Conservation (phyloP, 441 rosid species). For the Brassica hybrid region DNA sequence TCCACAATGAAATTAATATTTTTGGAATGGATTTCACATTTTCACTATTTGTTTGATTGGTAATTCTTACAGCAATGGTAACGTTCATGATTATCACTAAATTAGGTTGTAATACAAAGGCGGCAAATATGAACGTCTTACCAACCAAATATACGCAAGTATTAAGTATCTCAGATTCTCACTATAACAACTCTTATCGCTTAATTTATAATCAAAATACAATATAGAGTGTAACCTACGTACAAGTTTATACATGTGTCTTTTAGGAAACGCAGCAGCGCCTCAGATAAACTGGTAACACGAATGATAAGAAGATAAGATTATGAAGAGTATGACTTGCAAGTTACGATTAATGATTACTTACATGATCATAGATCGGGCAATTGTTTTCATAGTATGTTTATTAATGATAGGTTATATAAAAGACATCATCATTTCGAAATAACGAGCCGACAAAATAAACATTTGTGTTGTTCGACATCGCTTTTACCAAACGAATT, state of each 20-base stretch:
- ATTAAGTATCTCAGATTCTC: not conserved
- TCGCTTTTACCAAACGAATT: constrained; percentile 14
- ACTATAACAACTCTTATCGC: constrained; percentile 24
- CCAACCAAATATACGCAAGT: not conserved
- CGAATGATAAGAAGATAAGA: constrained; percentile 3
- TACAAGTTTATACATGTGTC: constrained; percentile 21
- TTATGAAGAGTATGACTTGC: constrained; percentile 39
- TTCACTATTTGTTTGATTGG: not conserved
- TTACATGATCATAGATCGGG: constrained; percentile 10
- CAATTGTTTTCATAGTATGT: constrained; percentile 11
- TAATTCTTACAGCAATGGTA: not conserved
- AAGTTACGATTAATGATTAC: constrained; percentile 42
- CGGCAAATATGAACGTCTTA: not conserved
- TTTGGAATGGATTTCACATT: not conserved
- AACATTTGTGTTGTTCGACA: not conserved
- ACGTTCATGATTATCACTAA: no score
- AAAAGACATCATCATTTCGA: constrained; percentile 27
- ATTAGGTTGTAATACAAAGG: not conserved
- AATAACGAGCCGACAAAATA: constrained; percentile 26
- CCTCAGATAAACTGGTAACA: constrained; percentile 1
- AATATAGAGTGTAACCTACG: constrained; percentile 13
- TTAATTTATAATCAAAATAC: constrained; percentile 22
- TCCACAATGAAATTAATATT: not conserved
- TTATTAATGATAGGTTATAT: not conserved
- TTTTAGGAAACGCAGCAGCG: not conserved